A percentile compares a stretch with the other conserved stretches of the same genome.
Conservation (phyloP, 2,329 filamentous ascomycete genomes). For the Neodidymelliopsis sp. region DNA sequence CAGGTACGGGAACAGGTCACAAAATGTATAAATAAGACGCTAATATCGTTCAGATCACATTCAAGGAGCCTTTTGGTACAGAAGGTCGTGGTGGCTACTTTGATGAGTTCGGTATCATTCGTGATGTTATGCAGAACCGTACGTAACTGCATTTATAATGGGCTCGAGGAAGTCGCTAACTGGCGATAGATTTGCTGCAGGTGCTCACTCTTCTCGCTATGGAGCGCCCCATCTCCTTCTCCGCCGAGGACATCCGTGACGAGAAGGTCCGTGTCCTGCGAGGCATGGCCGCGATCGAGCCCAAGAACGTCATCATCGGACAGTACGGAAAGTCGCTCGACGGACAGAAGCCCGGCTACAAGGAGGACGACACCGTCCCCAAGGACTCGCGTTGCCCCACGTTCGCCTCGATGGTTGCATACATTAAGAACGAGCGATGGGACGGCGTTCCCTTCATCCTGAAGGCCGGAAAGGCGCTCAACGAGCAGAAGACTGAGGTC, state of each 20-base stretch:
- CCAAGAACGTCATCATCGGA: slow-evolving; percentile 99
- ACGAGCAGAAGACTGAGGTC: slow-evolving; percentile 99
- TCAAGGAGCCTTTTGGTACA: slow-evolving; percentile 99
- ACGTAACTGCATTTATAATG: slow-evolving; percentile 47
- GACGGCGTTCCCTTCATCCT: slow-evolving; percentile 99
- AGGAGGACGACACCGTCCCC: slow-evolving; percentile 97
- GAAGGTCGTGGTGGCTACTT: slow-evolving; percentile 98
- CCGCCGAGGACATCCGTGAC: slow-evolving; percentile 95
- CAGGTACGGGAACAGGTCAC: slow-evolving; percentile 61
- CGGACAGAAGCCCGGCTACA: slow-evolving; percentile 95
- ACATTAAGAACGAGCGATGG: slow-evolving; percentile 99
- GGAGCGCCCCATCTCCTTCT: slow-evolving; percentile 98
- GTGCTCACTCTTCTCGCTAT: slow-evolving; percentile 95
- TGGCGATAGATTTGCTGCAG: slow-evolving; percentile 77
- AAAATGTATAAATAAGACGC: not conserved
- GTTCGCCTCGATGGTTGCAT: slow-evolving; percentile 95
- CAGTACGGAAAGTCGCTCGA: slow-evolving; percentile 97
- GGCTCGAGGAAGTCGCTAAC: too few species aligned
- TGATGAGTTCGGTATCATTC: slow-evolving; percentile 98
- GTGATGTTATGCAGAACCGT: slow-evolving; percentile 99
- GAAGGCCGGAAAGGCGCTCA: slow-evolving; percentile 98
- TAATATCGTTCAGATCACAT: slow-evolving; percentile 73
- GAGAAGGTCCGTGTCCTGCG: slow-evolving; percentile 97
- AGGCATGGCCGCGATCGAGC: slow-evolving; percentile 91
- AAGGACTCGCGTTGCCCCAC: slow-evolving; percentile 97